phyloP scores from a whole-genome alignment of 768 basidiomycete genomes.

The Pulveroboletus frians region DNA sequence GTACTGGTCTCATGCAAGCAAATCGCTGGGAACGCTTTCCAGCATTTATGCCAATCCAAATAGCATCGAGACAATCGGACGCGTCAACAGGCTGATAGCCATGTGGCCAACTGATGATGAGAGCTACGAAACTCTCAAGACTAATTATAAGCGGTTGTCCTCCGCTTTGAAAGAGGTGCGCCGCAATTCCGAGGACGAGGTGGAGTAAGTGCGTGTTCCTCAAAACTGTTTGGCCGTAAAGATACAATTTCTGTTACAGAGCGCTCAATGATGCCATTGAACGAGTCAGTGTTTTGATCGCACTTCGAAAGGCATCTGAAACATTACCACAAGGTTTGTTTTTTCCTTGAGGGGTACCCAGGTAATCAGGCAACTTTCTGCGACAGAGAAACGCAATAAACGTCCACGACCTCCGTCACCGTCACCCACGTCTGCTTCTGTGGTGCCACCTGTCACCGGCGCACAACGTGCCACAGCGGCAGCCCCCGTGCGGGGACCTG shows the following conservation, averaged over 20 bases:
- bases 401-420: slow-evolving; percentile 71
- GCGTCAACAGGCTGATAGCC: slow-evolving; percentile 67
- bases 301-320: slow-evolving; percentile 68
- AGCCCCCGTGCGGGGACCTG: slow-evolving; percentile 44
- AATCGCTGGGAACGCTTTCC: slow-evolving; percentile 52
- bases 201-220: slow-evolving; percentile 42
- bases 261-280: slow-evolving; percentile 71
- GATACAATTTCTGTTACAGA: slow-evolving; percentile 34
- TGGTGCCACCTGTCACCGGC: slow-evolving; percentile 24
- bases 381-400: slow-evolving; percentile 69
- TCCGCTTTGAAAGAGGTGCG: slow-evolving; percentile 62
- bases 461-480: slow-evolving; percentile 12
- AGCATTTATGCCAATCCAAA: slow-evolving; percentile 46
- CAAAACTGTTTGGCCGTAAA: slow-evolving; percentile 3
- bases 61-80: slow-evolving; percentile 56
- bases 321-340: slow-evolving; percentile 47
- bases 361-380: slow-evolving; percentile 1
- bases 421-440: slow-evolving; percentile 46
- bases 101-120: slow-evolving; percentile 76
- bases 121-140: slow-evolving; percentile 59
- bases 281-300: slow-evolving; percentile 62
- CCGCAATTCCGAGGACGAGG: slow-evolving; percentile 53
- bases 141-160: slow-evolving; percentile 56
- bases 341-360: neutral
- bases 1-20: slow-evolving; percentile 67